These are phyloP conservation scores for Cyberlindnera veronae DNA, from an alignment of 805 yeast genomes.

Conservation along the genomic window DNA sequence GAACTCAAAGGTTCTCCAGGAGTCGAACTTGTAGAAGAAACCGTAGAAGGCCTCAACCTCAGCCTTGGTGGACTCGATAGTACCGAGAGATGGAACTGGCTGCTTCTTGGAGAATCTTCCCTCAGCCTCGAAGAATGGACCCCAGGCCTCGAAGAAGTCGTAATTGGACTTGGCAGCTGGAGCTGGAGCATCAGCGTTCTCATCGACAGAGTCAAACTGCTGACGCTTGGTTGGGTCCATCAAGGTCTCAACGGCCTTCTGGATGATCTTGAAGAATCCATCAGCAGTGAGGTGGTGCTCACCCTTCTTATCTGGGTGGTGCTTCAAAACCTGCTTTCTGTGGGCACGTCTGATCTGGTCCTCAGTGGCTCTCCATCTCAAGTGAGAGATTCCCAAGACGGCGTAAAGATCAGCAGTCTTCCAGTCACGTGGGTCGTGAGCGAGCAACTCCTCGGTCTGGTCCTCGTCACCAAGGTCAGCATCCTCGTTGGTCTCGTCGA, in stretches of 20 bases:
- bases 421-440: constrained; percentile 98
- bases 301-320: constrained; percentile 98
- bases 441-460: constrained; percentile 63
- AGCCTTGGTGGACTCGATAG: constrained; percentile 58
- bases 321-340: constrained; percentile 92
- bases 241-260: constrained; percentile 90
- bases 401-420: constrained; percentile 94
- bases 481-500: constrained; percentile 55
- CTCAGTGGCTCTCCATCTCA: constrained; percentile 87
- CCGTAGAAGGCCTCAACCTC: constrained; percentile 86
- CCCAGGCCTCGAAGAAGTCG: constrained; percentile 91
- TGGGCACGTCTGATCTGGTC: constrained; percentile 95
- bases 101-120: constrained; percentile 88
- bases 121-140: constrained; percentile 86
- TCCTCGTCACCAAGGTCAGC: constrained; percentile 71
- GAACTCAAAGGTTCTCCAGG: constrained; percentile 98
- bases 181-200: constrained; percentile 77
- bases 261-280: constrained; percentile 96
- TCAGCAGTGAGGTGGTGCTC: constrained; percentile 89
- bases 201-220: constrained; percentile 95
- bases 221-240: constrained; percentile 82
- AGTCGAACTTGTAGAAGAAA: constrained; percentile 91
- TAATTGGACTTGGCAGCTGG: constrained; percentile 63
- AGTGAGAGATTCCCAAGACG: constrained; percentile 88
- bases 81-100: constrained; percentile 85